These are phyloP conservation scores for Eutrema heterophyllum DNA, from an alignment of 345 rosid species.

Conservation along the genomic window DNA sequence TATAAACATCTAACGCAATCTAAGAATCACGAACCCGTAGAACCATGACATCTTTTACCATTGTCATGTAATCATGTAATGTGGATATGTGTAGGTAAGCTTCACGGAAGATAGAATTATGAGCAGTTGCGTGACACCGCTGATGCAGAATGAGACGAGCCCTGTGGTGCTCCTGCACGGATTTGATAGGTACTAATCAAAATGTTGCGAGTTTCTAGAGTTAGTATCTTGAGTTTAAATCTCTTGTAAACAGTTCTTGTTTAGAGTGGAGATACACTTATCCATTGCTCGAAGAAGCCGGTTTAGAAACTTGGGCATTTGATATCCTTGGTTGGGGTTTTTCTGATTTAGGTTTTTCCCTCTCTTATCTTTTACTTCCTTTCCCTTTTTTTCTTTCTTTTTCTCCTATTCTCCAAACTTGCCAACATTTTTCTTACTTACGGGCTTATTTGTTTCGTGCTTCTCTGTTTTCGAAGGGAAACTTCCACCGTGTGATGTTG, in stretches of 20 bases:
- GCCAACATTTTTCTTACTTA: not conserved
- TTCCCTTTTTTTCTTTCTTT: not conserved
- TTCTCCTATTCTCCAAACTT: not conserved
- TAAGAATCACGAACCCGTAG: not conserved
- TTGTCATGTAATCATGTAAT: not conserved
- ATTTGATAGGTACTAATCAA: slow-evolving; percentile 65
- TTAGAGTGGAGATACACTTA: slow-evolving; percentile 90
- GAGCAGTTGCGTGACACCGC: slow-evolving; percentile 86
- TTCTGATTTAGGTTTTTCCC: slow-evolving; percentile 69
- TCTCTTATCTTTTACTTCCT: not conserved
- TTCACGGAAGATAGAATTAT: slow-evolving; percentile 44
- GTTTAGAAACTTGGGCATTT: slow-evolving; percentile 83
- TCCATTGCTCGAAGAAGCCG: slow-evolving; percentile 88
- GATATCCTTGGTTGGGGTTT: slow-evolving; percentile 98
- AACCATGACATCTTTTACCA: not conserved
- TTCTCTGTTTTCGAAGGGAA: slow-evolving; percentile 36
- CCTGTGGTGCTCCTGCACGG: slow-evolving; percentile 91
- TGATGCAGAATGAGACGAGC: slow-evolving; percentile 36
- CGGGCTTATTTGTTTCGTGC: not conserved
- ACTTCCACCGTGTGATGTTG: slow-evolving; percentile 60
- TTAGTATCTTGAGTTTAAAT: not conserved
- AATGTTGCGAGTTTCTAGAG: not conserved
- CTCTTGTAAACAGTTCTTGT: slow-evolving; percentile 66
- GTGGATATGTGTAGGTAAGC: slow-evolving; percentile 46
- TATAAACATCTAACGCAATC: not conserved